phyloP scores from a whole-genome alignment of 352 stramenopile genomes.

The Sclerospora graminicola region DNA sequence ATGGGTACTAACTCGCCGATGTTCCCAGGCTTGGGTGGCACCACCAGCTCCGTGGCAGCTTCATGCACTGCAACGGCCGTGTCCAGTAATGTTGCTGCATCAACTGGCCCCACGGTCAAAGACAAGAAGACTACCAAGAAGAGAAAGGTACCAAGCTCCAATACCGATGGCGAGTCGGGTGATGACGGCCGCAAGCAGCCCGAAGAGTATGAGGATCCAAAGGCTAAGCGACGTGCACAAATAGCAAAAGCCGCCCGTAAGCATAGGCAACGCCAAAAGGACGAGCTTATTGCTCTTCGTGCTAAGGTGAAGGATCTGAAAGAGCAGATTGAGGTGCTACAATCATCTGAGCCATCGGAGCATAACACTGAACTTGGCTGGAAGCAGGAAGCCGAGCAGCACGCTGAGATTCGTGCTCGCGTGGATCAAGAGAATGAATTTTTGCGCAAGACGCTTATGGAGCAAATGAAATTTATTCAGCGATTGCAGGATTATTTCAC shows the following conservation, averaged over 20 bases:
- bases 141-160: conserved; percentile 47
- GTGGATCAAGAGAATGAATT: conserved; percentile 88
- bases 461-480: conserved; percentile 90
- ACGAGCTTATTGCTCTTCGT: conserved; percentile 76
- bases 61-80: background rate
- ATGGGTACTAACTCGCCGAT: conserved; percentile 52
- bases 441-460: conserved; percentile 81
- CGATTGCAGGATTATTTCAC: conserved; percentile 85
- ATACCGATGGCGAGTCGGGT: conserved; percentile 29
- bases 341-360: conserved; percentile 81
- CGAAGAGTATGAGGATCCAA: conserved; percentile 77
- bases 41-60: conserved; percentile 6
- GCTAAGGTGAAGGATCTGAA: conserved; percentile 86
- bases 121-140: conserved; percentile 65
- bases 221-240: conserved; percentile 79
- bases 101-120: conserved; percentile 21
- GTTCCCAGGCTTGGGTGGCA: conserved; percentile 46
- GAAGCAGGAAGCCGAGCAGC: conserved; percentile 85
- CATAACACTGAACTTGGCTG: conserved; percentile 84
- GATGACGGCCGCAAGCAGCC: conserved; percentile 52
- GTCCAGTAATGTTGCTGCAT: conserved; percentile 5
- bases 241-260: conserved; percentile 84
- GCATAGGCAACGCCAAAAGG: conserved; percentile 82
- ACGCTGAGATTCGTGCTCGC: conserved; percentile 77
- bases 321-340: conserved; percentile 84